Base-by-base conservation (phyloP, 1,139 yeast species). In the Debaryomyces robertsiae region DNA sequence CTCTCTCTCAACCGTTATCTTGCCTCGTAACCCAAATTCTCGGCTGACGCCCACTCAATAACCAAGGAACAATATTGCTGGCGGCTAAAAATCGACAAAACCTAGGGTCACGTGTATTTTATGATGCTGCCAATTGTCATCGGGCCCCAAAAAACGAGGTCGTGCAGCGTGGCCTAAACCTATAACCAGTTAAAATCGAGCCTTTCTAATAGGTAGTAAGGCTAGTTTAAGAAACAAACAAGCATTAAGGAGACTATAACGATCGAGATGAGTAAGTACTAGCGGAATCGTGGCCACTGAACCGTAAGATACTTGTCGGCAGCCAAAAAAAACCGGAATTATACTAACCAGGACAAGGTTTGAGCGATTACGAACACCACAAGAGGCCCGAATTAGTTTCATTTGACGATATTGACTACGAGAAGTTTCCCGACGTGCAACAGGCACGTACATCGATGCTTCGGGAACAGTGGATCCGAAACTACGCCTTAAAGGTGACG, bases 371-470 rank as follows among this genome's bases (percentile, higher is more conserved):
- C 61, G 68, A 61, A 38, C 70, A 70, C 62, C 86, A 84, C 64
- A 65, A 67, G 54, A 78, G 88, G 67, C 83, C 88, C 40, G 88
- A 84, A 54, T 74, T 80, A 55, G 93, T 85, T 47, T 86, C 95
- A 30, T 87, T 87, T 57, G 95, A 87, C 65, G 89, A 83, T 52
- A 84, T 87, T 48, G 87, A 84, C 67, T 87, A 87, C 64, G 76
- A 76, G 54, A 81, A 86, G 63, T 74, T 77, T 47, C 65, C 71
- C 27, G 82, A 81, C 49, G 78, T 87, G 38, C 79, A 80, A 42
- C 72, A 77, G 39, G 95, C 95, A 23, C 88, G 90, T 69, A 80
- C 79, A 50, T 78, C 93, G 32, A 73, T 85, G 78, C 57, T 85
- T 44, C 81, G 90, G 62, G 95, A 87, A 63, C 94, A 87, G 60